These are phyloP conservation scores for Chalaropsis thielavioides DNA, from an alignment of 2,329 filamentous ascomycete genomes.

Conservation along the genomic window DNA sequence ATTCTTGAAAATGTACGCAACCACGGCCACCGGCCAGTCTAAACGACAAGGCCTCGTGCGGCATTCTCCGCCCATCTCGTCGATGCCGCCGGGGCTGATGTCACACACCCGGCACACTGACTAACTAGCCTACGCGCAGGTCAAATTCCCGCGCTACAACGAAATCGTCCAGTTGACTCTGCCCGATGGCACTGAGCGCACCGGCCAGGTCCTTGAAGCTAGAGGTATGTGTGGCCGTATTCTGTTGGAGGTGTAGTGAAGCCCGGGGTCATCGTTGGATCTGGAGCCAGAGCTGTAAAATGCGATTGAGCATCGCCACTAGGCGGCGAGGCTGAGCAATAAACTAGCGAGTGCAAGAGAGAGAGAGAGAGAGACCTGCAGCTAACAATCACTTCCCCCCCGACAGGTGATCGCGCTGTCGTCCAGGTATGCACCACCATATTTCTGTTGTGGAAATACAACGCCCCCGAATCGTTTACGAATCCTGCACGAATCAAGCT, in stretches of 20 bases:
- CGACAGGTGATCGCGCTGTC: constrained; percentile 71
- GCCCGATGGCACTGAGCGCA: constrained; percentile 84
- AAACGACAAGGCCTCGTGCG: neutral
- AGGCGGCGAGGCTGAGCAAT: neutral
- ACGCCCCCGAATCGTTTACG: neutral
- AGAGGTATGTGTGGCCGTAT: constrained; percentile 50
- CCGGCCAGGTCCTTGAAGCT: constrained; percentile 92
- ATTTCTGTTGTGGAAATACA: neutral
- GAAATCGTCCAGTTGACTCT: constrained; percentile 95
- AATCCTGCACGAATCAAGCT: neutral
- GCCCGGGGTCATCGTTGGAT: constrained; percentile 13
- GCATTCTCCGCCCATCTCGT: neutral
- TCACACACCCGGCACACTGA: neutral
- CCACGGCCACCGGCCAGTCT: neutral
- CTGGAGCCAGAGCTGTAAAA: neutral
- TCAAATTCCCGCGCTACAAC: constrained; percentile 96
- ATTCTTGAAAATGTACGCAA: constrained; percentile 79
- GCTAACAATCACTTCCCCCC: constrained; percentile 5
- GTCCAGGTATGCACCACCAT: constrained; percentile 55
- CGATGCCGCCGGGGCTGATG: neutral
- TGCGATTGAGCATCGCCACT: neutral
- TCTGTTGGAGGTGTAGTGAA: neutral
- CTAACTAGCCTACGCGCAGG: constrained; percentile 35
- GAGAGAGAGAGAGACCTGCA: constrained; percentile 19
- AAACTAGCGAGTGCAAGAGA: constrained; percentile 7